A percentile compares a stretch with the other conserved stretches of the same genome.
These are phyloP conservation scores for Botrytis pseudocinerea DNA, from an alignment of 2,329 filamentous ascomycete genomes.

Conservation along the genomic window DNA sequence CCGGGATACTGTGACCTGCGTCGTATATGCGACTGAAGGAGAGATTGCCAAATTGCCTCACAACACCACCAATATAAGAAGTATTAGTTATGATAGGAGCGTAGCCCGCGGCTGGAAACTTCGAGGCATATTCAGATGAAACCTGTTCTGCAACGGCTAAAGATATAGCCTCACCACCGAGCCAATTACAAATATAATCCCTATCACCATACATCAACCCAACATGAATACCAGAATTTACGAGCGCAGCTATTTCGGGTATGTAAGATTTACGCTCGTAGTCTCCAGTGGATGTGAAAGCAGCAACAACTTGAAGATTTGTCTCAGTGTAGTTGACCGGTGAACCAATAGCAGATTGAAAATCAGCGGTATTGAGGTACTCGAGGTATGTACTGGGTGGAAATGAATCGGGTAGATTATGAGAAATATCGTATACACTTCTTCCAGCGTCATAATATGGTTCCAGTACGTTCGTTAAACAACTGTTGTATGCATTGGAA, in stretches of 20 bases:
- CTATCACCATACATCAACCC: constrained; percentile 69
- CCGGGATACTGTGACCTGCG: constrained; percentile 62
- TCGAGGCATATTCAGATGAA: constrained; percentile 48
- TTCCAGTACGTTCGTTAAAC: constrained; percentile 41
- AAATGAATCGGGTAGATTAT: constrained; percentile 54
- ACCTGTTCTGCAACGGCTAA: constrained; percentile 57
- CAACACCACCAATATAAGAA: constrained; percentile 68
- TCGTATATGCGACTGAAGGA: constrained; percentile 68
- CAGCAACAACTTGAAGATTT: constrained; percentile 49
- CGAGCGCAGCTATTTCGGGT: constrained; percentile 58
- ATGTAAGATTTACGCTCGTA: constrained; percentile 64
- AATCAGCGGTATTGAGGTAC: constrained; percentile 63
- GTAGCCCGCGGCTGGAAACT: constrained; percentile 69
- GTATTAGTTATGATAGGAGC: constrained; percentile 68
- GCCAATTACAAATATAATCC: constrained; percentile 67
- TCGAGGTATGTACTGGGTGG: constrained; percentile 61
- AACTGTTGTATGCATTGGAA: constrained; percentile 40
- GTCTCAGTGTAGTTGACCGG: constrained; percentile 59
- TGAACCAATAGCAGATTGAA: constrained; percentile 62
- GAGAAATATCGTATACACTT: constrained; percentile 43
- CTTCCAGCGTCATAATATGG: constrained; percentile 41
- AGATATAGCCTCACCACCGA: constrained; percentile 74
- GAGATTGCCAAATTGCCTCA: constrained; percentile 75
- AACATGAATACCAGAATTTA: constrained; percentile 64
- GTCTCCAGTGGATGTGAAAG: constrained; percentile 56